Evolutionary conservation across 1,139 yeast species (phyloP).

Genomic region (Debaryomycetaceae sp.): DNA sequence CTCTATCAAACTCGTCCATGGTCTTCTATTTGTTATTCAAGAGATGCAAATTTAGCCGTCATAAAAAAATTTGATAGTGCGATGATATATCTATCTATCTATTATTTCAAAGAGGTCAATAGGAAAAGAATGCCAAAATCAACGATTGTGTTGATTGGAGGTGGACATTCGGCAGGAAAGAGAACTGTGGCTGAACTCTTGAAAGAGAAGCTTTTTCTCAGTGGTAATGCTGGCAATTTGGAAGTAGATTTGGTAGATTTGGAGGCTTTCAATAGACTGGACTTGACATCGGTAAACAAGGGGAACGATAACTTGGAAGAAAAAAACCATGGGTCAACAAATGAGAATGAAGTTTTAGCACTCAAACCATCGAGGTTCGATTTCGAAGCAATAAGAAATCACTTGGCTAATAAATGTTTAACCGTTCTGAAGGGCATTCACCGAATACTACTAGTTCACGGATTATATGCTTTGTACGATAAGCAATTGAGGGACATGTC

Average conservation of each 20-base stretch:
- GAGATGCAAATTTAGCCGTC: no score
- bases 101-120: background rate
- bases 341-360: constrained; percentile 5
- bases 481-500: constrained; percentile 54
- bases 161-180: constrained; percentile 76
- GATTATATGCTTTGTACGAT: constrained; percentile 77
- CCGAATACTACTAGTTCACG: constrained; percentile 62
- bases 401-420: constrained; percentile 11
- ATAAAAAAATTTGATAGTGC: constrained; percentile 1
- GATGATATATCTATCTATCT: constrained; percentile 1
- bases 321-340: constrained; percentile 9
- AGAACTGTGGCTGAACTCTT: constrained; percentile 34
- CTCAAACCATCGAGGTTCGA: constrained; percentile 36
- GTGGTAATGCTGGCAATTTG: constrained; percentile 16
- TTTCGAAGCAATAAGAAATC: constrained; percentile 21
- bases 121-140: constrained; percentile 10
- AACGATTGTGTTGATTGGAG: constrained; percentile 58
- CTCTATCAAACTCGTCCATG: constrained; percentile 50
- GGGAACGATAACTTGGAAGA: no score
- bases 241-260: constrained; percentile 42
- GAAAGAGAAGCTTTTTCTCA: constrained; percentile 21
- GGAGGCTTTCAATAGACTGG: constrained; percentile 18
- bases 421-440: constrained; percentile 11
- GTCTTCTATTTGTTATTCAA: background rate
- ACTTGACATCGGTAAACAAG: constrained; percentile 1